Evolutionary conservation across 257 asterid genomes (phyloP).

Genomic region (Pogostemon cablin): DNA sequence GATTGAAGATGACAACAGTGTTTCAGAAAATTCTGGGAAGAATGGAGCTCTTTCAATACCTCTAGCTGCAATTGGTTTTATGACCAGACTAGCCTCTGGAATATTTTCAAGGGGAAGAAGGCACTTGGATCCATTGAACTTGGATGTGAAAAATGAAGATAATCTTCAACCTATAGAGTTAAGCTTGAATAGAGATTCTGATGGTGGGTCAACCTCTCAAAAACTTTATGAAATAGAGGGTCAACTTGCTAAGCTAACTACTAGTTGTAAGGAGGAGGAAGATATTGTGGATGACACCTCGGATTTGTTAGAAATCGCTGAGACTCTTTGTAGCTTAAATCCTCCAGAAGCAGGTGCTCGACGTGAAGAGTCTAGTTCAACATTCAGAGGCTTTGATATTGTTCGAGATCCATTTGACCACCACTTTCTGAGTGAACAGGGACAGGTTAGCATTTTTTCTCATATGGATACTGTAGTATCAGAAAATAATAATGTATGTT

Average conservation of each 20-base stretch:
- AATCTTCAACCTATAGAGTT: conserved; percentile 52
- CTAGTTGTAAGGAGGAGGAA: conserved; percentile 46
- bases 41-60: conserved; percentile 84
- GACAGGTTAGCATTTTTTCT: conserved; percentile 60
- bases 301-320: conserved; percentile 50
- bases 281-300: conserved; percentile 42
- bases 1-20: conserved; percentile 49
- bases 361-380: conserved; percentile 40
- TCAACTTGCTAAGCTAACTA: conserved; percentile 43
- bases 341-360: conserved; percentile 43
- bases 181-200: conserved; percentile 39
- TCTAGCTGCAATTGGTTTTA: conserved; percentile 88
- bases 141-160: conserved; percentile 60
- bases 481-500: conserved; percentile 22
- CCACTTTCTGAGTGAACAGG: conserved; percentile 61
- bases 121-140: conserved; percentile 43
- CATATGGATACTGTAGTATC: conserved; percentile 19
- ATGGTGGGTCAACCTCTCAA: conserved; percentile 56
- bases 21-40: conserved; percentile 63
- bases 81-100: conserved; percentile 89
- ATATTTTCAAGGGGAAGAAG: conserved; percentile 82
- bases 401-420: conserved; percentile 82
- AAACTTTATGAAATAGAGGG: conserved; percentile 44
- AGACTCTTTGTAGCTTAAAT: conserved; percentile 51
- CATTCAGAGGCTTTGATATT: conserved; percentile 86